Percentiles rank a stretch among this genome's conserved stretches.
phyloP scores from a whole-genome alignment of 2,329 filamentous ascomycete species.

The Pestalotiopsis sp. region DNA sequence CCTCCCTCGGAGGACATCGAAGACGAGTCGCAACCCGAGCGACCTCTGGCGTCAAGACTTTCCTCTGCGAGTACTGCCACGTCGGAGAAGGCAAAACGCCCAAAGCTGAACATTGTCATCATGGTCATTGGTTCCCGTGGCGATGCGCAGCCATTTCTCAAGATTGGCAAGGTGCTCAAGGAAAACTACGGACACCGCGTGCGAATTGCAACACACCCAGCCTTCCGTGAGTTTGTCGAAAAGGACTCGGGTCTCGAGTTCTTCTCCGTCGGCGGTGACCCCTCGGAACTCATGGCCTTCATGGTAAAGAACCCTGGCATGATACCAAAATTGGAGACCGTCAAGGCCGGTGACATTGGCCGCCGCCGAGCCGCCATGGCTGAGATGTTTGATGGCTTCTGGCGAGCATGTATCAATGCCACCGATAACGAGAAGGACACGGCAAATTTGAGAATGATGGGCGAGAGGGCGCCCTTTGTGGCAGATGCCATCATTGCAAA shows the following conservation, averaged over 20 bases:
- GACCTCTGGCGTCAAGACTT: constrained; percentile 21
- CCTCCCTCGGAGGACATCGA: constrained; percentile 34
- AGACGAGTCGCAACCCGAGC: constrained; percentile 14
- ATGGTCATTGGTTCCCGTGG: constrained; percentile 83
- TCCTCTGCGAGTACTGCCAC: constrained; percentile 37
- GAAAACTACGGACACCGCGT: constrained; percentile 75
- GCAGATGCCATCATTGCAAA: constrained; percentile 87
- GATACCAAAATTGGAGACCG: constrained; percentile 73
- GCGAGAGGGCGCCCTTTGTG: constrained; percentile 62
- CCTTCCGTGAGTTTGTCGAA: constrained; percentile 76
- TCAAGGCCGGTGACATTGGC: constrained; percentile 74
- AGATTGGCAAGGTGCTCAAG: constrained; percentile 72
- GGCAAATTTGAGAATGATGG: constrained; percentile 68
- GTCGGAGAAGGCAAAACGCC: constrained; percentile 36
- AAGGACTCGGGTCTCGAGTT: constrained; percentile 76
- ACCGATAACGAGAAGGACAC: constrained; percentile 69
- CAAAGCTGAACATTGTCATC: constrained; percentile 75
- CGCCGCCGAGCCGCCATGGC: constrained; percentile 71
- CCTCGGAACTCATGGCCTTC: constrained; percentile 81
- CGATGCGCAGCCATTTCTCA: constrained; percentile 80
- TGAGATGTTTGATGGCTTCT: constrained; percentile 83
- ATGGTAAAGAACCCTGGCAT: constrained; percentile 86
- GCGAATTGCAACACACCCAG: constrained; percentile 77
- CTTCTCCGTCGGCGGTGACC: constrained; percentile 79
- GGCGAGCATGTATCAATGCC: constrained; percentile 75